These are phyloP conservation scores for Hanseniaspora uvarum DNA, from an alignment of 1,139 yeast genomes.

Conservation along the genomic window DNA sequence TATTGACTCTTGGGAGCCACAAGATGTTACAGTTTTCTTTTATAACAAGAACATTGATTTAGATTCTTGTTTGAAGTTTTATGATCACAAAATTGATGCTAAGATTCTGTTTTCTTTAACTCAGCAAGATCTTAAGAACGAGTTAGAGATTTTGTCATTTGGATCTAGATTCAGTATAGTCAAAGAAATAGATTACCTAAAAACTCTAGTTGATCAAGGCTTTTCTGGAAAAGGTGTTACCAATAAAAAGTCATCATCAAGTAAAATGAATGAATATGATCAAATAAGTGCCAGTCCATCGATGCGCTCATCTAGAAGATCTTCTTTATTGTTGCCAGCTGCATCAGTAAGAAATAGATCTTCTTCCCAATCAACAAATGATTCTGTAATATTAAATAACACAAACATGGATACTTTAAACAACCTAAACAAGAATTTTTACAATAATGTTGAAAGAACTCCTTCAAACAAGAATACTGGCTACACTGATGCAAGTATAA, in stretches of 20 bases:
- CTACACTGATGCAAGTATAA: neutral
- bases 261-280: conserved; percentile 1
- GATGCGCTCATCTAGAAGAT: conserved; percentile 14
- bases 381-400: conserved; percentile 13
- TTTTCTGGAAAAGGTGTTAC: neutral
- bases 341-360: conserved; percentile 20
- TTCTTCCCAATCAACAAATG: conserved; percentile 8
- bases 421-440: neutral
- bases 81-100: conserved; percentile 82
- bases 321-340: conserved; percentile 26
- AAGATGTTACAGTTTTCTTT: conserved; percentile 72
- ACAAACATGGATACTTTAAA: neutral
- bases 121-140: conserved; percentile 65
- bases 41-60: conserved; percentile 62
- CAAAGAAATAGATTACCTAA: conserved; percentile 72
- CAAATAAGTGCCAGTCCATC: conserved; percentile 16
- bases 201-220: conserved; percentile 21
- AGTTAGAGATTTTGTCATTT: conserved; percentile 80
- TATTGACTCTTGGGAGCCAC: conserved; percentile 70
- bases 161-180: conserved; percentile 90
- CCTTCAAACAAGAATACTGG: neutral
- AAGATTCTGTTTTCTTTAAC: conserved; percentile 75
- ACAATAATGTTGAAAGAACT: neutral
- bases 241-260: neutral
- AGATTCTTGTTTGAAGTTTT: conserved; percentile 49